Evolutionary conservation across 2,329 filamentous ascomycete species (phyloP), one percentile per base, ranked within the genome.

Genomic region (Penicillium occitanis): DNA sequence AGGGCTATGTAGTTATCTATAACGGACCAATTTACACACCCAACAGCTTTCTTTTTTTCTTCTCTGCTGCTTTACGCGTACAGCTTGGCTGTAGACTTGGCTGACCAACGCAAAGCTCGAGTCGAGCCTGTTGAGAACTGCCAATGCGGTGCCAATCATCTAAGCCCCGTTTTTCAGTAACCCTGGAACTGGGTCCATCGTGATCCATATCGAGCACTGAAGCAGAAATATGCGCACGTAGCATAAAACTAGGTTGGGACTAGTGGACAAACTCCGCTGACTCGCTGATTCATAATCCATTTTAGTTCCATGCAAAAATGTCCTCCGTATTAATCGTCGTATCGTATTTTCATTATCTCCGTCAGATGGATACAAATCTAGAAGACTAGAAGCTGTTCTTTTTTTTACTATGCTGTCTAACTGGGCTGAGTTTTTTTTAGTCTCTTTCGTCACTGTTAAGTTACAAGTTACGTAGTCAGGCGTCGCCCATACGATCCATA

Each of bases 231-330:
- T 25, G 25, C 25, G 25, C 25, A 40, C 60, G 60, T 50, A 60
- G 60, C 60, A 62, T 50, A 62, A 62, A 46, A 51, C 28, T 55
- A 55, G 51, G 51, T 55, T 55, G 51, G 51, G 51, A 22, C 51
- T 55, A 55, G 51, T 19, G 28, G 30, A 55, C 51, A 19, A 55
- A 7, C 51, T 55, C 19, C 53, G 53, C 19, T 57, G 53, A 57
- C 53, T 57, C 53, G 53, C 19, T 40, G 53, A 57, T 57, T 57
- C 53, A 40, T 57, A 57, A 40, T 57, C 53, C 33, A 13, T 35
- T 57, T 22, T n/a, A 19, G 7, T 11, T 30, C 13, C 17, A 17
- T 53, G n/a, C 13, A 5, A n/a, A 19, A 25, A 25, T 25, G 25
- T 25, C 3, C 7, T 30, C 48, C 25, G 7, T 48, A 42, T 30